phyloP scores from a whole-genome alignment of 768 basidiomycete species.

The Termitomyces sp. region DNA sequence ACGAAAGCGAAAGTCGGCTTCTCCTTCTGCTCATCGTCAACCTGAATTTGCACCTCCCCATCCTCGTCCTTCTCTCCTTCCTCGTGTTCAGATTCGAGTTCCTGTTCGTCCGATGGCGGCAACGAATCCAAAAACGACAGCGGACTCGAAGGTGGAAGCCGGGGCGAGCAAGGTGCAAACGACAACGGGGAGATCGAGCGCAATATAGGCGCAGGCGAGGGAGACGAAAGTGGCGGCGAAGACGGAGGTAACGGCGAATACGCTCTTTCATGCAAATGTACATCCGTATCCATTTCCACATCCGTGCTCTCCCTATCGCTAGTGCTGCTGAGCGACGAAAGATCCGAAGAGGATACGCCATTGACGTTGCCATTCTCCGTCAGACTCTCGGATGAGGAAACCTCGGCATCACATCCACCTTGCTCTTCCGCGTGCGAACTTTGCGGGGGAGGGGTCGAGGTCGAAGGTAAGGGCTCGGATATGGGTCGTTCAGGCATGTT shows the following conservation, averaged over 20 bases:
- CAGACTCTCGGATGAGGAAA: conserved; percentile 9
- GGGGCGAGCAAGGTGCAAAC: conserved; percentile 16
- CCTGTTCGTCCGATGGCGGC: neutral
- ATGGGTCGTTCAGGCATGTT: conserved; percentile 23
- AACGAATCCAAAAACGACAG: conserved; percentile 9
- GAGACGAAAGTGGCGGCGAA: neutral
- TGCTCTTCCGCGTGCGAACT: conserved; percentile 5
- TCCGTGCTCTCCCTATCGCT: neutral
- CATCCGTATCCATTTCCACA: neutral
- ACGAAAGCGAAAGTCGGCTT: neutral
- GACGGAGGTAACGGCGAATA: conserved; percentile 3
- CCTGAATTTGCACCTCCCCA: neutral
- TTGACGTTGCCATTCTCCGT: too few species aligned
- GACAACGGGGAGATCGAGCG: conserved; percentile 31
- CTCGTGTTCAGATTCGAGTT: too few species aligned
- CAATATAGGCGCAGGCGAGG: conserved; percentile 38
- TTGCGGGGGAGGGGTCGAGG: neutral
- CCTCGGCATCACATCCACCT: conserved; percentile 7
- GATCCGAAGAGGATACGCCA: conserved; percentile 8
- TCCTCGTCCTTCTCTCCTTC: neutral
- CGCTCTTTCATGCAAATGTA: neutral
- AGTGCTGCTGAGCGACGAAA: neutral
- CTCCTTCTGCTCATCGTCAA: conserved; percentile 3
- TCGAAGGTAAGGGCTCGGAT: conserved; percentile 28
- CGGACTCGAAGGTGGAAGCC: conserved; percentile 20